Evolutionary conservation across 768 basidiomycete species (phyloP).

Genomic region (Bullera alba): DNA sequence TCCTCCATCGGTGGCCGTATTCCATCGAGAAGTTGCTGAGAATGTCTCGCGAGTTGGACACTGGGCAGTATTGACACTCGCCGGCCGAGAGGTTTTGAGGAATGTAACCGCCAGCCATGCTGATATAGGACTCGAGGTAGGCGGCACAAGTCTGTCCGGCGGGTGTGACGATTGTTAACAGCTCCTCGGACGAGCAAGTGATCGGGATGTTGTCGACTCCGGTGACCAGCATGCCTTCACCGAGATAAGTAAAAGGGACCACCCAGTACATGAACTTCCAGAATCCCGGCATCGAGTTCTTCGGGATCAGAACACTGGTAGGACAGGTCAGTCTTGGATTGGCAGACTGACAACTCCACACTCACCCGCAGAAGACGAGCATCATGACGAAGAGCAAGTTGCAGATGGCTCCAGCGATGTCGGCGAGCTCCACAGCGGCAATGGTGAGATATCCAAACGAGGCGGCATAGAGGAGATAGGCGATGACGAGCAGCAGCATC

Average conservation of each 20-base stretch:
- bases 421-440: slow-evolving; percentile 46
- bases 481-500: slow-evolving; percentile 47
- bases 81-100: slow-evolving; percentile 55
- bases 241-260: slow-evolving; percentile 47
- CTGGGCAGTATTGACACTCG: slow-evolving; percentile 65
- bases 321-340: neutral
- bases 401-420: slow-evolving; percentile 49
- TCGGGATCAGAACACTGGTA: slow-evolving; percentile 38
- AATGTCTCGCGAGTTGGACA: slow-evolving; percentile 58
- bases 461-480: slow-evolving; percentile 48
- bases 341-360: neutral
- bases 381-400: slow-evolving; percentile 49
- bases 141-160: slow-evolving; percentile 61
- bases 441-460: slow-evolving; percentile 47
- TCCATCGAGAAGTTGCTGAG: slow-evolving; percentile 56
- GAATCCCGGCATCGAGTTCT: slow-evolving; percentile 36
- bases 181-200: slow-evolving; percentile 62
- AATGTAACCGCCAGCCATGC: slow-evolving; percentile 66
- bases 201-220: slow-evolving; percentile 61
- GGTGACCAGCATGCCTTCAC: slow-evolving; percentile 25
- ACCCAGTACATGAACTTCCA: slow-evolving; percentile 44
- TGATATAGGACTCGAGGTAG: slow-evolving; percentile 67
- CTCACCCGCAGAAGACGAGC: slow-evolving; percentile 49
- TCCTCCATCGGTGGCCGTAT: slow-evolving; percentile 53
- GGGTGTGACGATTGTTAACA: slow-evolving; percentile 65